Evolutionary conservation across 2,329 filamentous ascomycete species (phyloP), one percentile per base, ranked within the genome.

Genomic region (Penicillium rolfsii): DNA sequence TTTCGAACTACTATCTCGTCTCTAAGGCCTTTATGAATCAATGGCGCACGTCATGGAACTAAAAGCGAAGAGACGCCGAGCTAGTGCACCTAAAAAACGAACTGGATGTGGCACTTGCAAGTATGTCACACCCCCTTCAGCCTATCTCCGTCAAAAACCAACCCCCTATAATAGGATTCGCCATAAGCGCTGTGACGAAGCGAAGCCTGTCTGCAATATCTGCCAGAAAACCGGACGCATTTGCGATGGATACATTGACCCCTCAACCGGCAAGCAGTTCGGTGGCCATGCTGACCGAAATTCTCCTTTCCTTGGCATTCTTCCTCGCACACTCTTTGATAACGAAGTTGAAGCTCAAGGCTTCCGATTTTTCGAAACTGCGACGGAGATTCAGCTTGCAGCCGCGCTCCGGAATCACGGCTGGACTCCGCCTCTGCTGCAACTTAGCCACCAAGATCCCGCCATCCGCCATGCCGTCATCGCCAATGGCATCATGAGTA

Each of bases 401-500:
- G 36, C 36, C 14, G 36, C 36, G 36, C 36, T 40, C n/a, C 36
- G 8, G 16, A 40, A 40, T 16, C 36, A 40, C 16, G 14, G 36
- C 36, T 40, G 36, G 36, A 40, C 36, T 40, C 36, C 36, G 36
- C 36, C 36, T 2, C 16, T 40, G n/a, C 36, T 40, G 6, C 36
- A 40, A 19, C 16, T 55, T 5, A 45, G 36, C 26, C 52, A 55
- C 16, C 52, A 55, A 22, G 22, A 55, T 16, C 52, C 35, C 5
- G 38, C 52, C 4, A 55, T 55, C 24, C 26, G 52, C 36, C 38
- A 55, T 45, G 52, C 52, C 12, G 26, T 55, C n/a, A 55, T 43
- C 14, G 52, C 52, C 33, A 43, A 28, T 30, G 52, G 52, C 19
- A 55, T 55, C 35, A 41, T 55, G 26, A 55, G 52, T 22, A 55